Conservation (phyloP, 83 land plant species). For the Thuja plicata region DNA sequence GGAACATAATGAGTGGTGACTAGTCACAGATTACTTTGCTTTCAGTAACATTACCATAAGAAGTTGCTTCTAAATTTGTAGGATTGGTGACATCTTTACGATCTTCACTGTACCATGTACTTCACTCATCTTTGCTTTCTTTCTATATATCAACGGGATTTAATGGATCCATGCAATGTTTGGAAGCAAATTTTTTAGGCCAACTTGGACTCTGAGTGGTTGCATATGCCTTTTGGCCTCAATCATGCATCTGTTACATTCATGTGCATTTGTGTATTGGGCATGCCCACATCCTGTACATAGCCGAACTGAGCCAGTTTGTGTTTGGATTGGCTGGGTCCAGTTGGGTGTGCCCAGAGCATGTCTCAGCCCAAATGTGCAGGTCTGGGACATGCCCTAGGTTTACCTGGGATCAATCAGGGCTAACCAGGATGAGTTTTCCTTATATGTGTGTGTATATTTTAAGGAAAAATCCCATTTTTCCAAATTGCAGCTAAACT, state of each 20-base stretch:
- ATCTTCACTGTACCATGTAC: neutral
- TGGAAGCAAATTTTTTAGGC: neutral
- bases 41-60: neutral
- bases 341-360: too few species aligned
- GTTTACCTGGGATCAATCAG: too few species aligned
- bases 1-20: neutral
- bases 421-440: too few species aligned
- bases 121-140: neutral
- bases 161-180: neutral
- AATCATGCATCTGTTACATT: neutral
- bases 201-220: neutral
- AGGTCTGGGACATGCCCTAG: too few species aligned
- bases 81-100: neutral
- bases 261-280: neutral
- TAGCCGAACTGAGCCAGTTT: too few species aligned
- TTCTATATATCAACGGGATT: neutral
- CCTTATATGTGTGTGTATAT: too few species aligned
- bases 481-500: too few species aligned
- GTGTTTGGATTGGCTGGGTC: too few species aligned
- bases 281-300: too few species aligned
- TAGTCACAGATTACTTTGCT: neutral
- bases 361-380: too few species aligned
- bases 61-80: neutral
- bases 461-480: too few species aligned
- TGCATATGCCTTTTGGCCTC: neutral